Evolutionary conservation across 192 early-diverging fungal genomes (phyloP).

Genomic region (Diversispora eburnea): DNA sequence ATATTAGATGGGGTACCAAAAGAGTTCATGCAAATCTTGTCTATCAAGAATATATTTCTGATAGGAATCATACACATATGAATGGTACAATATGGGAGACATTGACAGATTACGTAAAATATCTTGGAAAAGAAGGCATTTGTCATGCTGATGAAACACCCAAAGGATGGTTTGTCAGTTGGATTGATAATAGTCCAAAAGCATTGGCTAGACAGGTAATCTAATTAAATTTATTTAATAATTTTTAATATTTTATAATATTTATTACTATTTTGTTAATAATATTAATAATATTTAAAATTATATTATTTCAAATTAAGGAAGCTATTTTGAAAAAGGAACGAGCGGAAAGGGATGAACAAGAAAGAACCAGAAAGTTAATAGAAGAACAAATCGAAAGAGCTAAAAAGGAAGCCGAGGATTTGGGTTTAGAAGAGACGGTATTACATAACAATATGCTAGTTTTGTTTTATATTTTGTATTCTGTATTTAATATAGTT

Average conservation of each 20-base stretch:
- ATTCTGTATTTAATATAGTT: background rate
- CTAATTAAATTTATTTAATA: background rate
- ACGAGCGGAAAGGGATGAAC: slow-evolving; percentile 77
- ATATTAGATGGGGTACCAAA: slow-evolving; percentile 67
- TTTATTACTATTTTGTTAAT: background rate
- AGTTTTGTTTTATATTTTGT: background rate
- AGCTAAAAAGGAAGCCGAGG: slow-evolving; percentile 54
- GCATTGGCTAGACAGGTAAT: slow-evolving; percentile 72
- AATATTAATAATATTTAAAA: background rate
- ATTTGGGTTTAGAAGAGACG: slow-evolving; percentile 27
- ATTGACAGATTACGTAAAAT: slow-evolving; percentile 83
- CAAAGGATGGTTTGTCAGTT: slow-evolving; percentile 85
- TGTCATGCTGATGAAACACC: slow-evolving; percentile 85
- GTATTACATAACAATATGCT: background rate
- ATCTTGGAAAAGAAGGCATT: slow-evolving; percentile 80
- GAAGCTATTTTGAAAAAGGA: slow-evolving; percentile 78
- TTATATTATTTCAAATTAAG: slow-evolving; percentile 28
- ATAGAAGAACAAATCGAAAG: slow-evolving; percentile 82
- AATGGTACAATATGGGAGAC: slow-evolving; percentile 91
- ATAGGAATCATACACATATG: slow-evolving; percentile 93
- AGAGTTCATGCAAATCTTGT: slow-evolving; percentile 89
- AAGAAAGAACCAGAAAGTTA: slow-evolving; percentile 73
- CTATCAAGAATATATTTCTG: slow-evolving; percentile 94
- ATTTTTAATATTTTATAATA: background rate
- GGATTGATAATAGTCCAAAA: slow-evolving; percentile 90